A percentile compares a stretch with the other conserved stretches of the same genome.
phyloP scores from a whole-genome alignment of 225 moss, liverwort and hornwort species.

The Physcomitrellopsis africana region DNA sequence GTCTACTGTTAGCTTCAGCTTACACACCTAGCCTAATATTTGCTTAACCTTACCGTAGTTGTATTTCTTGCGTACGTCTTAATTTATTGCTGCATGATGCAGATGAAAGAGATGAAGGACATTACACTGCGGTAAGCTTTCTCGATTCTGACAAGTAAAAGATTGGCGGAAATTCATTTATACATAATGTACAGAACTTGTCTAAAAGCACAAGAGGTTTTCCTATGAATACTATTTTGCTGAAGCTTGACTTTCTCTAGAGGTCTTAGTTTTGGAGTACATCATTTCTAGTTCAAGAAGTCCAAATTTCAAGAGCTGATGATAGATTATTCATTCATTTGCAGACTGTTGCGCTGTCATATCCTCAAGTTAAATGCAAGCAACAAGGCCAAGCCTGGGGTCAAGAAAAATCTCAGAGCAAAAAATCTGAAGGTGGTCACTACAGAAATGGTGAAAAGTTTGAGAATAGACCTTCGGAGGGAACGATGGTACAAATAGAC shows the following conservation, averaged over 20 bases:
- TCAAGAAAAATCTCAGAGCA: constrained; percentile 60
- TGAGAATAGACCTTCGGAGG: constrained; percentile 31
- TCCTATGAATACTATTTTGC: not conserved
- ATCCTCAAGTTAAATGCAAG: constrained; percentile 71
- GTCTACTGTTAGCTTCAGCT: constrained; percentile 10
- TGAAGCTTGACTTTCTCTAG: constrained; percentile 12
- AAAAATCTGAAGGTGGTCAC: constrained; percentile 40
- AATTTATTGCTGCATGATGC: constrained; percentile 30
- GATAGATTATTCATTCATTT: constrained; percentile 13
- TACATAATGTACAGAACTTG: not conserved
- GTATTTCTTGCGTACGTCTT: constrained; percentile 13
- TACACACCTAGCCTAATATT: not conserved
- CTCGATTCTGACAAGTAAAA: constrained; percentile 7
- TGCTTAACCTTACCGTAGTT: not conserved
- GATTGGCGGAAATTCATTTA: not conserved
- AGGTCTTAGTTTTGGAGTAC: not conserved
- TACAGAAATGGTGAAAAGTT: constrained; percentile 34
- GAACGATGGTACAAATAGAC: constrained; percentile 23
- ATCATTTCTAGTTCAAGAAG: not conserved
- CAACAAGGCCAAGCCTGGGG: constrained; percentile 98
- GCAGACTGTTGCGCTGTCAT: constrained; percentile 61
- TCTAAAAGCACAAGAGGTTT: not conserved
- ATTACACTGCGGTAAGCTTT: constrained; percentile 31
- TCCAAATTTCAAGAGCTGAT: constrained; percentile 1
- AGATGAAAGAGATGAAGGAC: constrained; percentile 39